These are phyloP conservation scores for Immersiella caudata DNA, from an alignment of 495 filamentous ascomycete genomes.

Conservation along the genomic window DNA sequence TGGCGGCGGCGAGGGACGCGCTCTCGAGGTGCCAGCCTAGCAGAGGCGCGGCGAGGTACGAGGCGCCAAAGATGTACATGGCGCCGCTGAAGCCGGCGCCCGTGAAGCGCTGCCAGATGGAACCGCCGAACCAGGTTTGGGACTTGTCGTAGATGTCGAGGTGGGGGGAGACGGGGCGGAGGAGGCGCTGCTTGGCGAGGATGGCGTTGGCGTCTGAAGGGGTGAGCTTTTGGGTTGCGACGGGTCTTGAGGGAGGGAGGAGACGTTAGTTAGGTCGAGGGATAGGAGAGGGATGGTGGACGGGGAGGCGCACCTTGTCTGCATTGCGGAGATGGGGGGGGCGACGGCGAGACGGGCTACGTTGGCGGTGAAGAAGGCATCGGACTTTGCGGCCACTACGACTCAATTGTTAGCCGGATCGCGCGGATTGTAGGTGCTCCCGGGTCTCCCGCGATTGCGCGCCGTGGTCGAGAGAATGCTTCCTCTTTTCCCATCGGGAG, in stretches of 20 bases:
- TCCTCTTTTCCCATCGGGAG: background rate
- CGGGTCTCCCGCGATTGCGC: background rate
- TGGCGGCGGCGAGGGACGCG: slow-evolving; percentile 73
- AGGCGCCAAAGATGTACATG: slow-evolving; percentile 80
- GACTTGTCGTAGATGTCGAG: slow-evolving; percentile 85
- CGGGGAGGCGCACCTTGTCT: slow-evolving; percentile 33
- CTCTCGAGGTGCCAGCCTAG: slow-evolving; percentile 86
- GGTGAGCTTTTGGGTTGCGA: slow-evolving; percentile 62
- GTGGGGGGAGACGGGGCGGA: slow-evolving; percentile 86
- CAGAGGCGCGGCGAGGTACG: slow-evolving; percentile 80
- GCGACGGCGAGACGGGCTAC: slow-evolving; percentile 32
- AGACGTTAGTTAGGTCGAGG: slow-evolving; percentile 2
- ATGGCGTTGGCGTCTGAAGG: slow-evolving; percentile 64
- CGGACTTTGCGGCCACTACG: slow-evolving; percentile 35
- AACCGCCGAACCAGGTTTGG: slow-evolving; percentile 78
- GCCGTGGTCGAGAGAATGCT: background rate
- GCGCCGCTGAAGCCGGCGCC: slow-evolving; percentile 69
- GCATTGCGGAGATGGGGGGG: slow-evolving; percentile 28
- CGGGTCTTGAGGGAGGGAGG: slow-evolving; percentile 43
- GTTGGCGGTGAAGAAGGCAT: slow-evolving; percentile 40
- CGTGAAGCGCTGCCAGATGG: slow-evolving; percentile 77
- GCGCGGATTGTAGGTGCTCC: background rate
- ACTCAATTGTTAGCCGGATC: background rate
- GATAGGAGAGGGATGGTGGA: background rate
- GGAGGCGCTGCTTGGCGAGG: slow-evolving; percentile 80